Evolutionary conservation across 2,329 filamentous ascomycete genomes (phyloP).

Genomic region (Aschersonia sp.): DNA sequence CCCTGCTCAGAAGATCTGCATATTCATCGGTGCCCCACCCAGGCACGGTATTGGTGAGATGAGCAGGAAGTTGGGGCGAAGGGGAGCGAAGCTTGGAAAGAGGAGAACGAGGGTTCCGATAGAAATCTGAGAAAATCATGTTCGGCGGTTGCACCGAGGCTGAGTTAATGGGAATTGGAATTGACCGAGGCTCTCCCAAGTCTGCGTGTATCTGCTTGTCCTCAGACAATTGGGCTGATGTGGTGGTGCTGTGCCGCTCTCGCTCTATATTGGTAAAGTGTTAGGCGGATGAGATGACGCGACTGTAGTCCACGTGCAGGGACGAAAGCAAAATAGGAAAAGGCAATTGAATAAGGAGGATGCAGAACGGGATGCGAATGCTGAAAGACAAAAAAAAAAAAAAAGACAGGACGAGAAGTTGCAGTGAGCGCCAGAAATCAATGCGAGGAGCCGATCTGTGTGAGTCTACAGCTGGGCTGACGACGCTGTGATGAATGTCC

Average conservation of each 20-base stretch:
- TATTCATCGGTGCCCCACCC: slow-evolving; percentile 36
- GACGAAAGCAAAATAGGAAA: background rate
- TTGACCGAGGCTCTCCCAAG: background rate
- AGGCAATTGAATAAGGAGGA: background rate
- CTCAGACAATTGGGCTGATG: background rate
- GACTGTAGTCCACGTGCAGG: background rate
- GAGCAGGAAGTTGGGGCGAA: slow-evolving; percentile 13
- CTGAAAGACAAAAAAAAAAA: background rate
- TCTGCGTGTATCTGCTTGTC: background rate
- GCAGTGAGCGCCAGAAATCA: background rate
- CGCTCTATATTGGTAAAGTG: background rate
- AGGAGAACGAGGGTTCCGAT: slow-evolving; percentile 39
- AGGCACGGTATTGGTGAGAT: slow-evolving; percentile 14
- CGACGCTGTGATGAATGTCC: background rate
- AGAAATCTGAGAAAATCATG: slow-evolving; percentile 47
- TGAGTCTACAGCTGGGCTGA: background rate
- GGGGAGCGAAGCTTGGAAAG: slow-evolving; percentile 34
- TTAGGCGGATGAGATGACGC: background rate
- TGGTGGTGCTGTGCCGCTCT: background rate
- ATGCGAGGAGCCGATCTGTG: background rate
- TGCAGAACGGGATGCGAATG: too few relatives aligned
- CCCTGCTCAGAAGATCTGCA: slow-evolving; percentile 44
- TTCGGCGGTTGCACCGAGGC: slow-evolving; percentile 1
- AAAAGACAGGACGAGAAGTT: background rate
- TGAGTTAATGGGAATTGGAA: background rate